Base-by-base conservation (phyloP, 2,329 filamentous ascomycete genomes). In the Metarhizium guizhouense region DNA sequence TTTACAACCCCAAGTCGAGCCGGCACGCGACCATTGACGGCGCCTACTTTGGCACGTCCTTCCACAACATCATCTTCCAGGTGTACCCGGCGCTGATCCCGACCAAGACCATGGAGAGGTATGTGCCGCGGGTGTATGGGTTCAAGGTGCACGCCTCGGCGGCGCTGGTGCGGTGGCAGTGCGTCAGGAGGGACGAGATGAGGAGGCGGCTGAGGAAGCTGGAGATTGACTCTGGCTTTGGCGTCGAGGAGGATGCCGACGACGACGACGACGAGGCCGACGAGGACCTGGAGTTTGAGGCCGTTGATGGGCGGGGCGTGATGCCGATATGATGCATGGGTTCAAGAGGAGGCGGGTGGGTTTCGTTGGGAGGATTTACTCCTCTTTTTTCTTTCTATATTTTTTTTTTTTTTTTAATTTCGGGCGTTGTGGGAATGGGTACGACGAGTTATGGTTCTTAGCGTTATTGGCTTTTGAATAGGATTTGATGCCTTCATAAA, bases 31-130 rank as follows among this genome's bases (percentile, higher is more conserved):
- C 88, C 57, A 96, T 99, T 66, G 94, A 99, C 70, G 94, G 94
- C 60, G 94, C 94, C 61, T 99, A 97, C 79, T 99, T 99, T 64
- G 94, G 94, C 63, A 92, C 93, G 51, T 95, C 90, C 3, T 99
- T 99, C 79, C 93, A 96, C 79, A 96, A 96, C 75, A 96, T 99
- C 73, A 84, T 99, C 59, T 97, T 99, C 78, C 94, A 99, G 72
- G 94, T 99, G 55, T 97, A 97, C 70, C 93, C 94, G 6, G 85
- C 88, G 29, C 80, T 99, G 63, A 84, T 95, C 53, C 94, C 94
- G 3, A 78, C 84, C 62, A 99, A 97, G 80, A 90, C 84, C 63
- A 79, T 85, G 59, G 85, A 90, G 61, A 84, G 94, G 62, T 96
- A 97, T 73, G 83, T 93, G 56, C 94, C 94, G 29, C 84, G 88